Conservation (phyloP, 306 rosid genomes). For the Crotalaria pallida region DNA sequence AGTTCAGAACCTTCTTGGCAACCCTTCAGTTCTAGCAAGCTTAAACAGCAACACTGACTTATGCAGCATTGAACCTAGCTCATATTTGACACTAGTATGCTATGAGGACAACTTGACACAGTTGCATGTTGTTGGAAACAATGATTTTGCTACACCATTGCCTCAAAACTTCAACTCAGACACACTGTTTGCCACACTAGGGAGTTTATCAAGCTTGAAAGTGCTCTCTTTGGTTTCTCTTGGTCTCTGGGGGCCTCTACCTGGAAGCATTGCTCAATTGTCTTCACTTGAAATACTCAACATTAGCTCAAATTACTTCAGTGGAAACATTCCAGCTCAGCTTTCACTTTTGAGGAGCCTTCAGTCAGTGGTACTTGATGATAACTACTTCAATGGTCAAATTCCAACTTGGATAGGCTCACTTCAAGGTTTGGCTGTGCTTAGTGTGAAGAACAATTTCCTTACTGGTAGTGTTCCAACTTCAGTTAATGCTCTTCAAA, state of each 20-base stretch:
- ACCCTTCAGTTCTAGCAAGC: conserved; percentile 45
- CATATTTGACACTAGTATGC: conserved; percentile 57
- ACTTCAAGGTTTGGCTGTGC: conserved; percentile 58
- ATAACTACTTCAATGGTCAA: conserved; percentile 51
- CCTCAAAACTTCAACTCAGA: conserved; percentile 44
- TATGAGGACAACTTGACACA: conserved; percentile 71
- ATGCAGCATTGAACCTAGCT: conserved; percentile 70
- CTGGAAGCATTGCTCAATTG: conserved; percentile 39
- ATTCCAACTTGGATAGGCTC: conserved; percentile 57
- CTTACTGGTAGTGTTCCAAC: conserved; percentile 58
- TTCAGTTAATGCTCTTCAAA: conserved; percentile 43
- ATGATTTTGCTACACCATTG: conserved; percentile 29
- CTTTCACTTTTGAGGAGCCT: conserved; percentile 56
- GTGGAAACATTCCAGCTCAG: conserved; percentile 51
- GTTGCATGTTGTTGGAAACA: conserved; percentile 61
- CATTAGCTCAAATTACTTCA: conserved; percentile 60
- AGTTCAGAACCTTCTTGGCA: conserved; percentile 56
- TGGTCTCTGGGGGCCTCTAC: conserved; percentile 68
- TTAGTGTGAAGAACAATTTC: conserved; percentile 59
- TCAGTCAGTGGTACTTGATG: conserved; percentile 71
- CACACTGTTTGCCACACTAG: conserved; percentile 50
- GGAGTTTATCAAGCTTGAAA: conserved; percentile 46
- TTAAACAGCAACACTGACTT: conserved; percentile 34
- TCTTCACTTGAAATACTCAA: conserved; percentile 78
- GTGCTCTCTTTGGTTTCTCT: conserved; percentile 76